Base-by-base conservation (phyloP, 129 eudicot species). In the Chrysanthemum makinoi region DNA sequence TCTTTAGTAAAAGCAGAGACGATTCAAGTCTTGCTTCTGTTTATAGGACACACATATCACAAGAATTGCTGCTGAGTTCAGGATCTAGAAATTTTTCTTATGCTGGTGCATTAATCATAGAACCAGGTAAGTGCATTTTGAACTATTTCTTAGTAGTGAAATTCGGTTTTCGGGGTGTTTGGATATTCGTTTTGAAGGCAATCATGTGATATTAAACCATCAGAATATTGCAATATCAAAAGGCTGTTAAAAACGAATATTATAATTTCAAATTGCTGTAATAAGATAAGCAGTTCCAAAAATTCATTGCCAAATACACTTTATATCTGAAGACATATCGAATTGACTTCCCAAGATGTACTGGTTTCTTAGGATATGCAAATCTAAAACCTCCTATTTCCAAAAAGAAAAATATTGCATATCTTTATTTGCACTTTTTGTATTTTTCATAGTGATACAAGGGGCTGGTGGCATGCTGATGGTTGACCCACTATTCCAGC, bases 391-490 rank as follows among this genome's bases (percentile, higher is more conserved):
- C 70, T 16, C 13, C 4, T 48, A 48, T 43, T 22, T 39, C 15
- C 4, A 19, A 13, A 62, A 50, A 58, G 14, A 51, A 68, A 51
- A 18, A 7, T 22, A 0, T 50, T 12, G 26, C 14, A 20, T 44
- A 24, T 47, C n/a, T 19, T 58, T 7, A 6, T 39, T 15, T 14
- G 12, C 10, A 22, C 7, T 14, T n/a, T 26, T 43, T 54, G 63
- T 7, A 62, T 16, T 64, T 55, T 68, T 72, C 64, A 75, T 76
- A 94, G 99, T 94, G 68, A 77, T 94, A 72, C 99, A 94, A 70
- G 99, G 83, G 73, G 94, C 99, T 62, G 97, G 99, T 59, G 99
- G 99, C 69, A 90, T 94, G 99, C 84, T 75, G 71, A 87, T 94
- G 97, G 82, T 90, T 72, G 99, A 94, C 82, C 99, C 99, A 16